Conservation (phyloP, 1,284 basidiomycete species). For the Albatrellus sp. region DNA sequence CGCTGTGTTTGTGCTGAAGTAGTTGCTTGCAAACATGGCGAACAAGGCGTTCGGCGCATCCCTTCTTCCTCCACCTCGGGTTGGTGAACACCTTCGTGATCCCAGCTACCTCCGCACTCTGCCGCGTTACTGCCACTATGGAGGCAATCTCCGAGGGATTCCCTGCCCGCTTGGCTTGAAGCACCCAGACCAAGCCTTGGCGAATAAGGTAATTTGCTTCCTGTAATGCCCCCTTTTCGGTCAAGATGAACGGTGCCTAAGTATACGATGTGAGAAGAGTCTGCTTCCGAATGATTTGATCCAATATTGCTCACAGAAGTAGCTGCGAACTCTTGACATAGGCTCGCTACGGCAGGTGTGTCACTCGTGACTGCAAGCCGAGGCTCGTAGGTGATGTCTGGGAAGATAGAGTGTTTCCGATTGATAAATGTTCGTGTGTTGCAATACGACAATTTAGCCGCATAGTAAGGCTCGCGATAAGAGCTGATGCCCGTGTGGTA, state of each 20-base stretch:
- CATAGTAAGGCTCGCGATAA: constrained; percentile 42
- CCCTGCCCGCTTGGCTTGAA: constrained; percentile 23
- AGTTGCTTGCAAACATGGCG: constrained; percentile 34
- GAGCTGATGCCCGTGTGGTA: constrained; percentile 24
- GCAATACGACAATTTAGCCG: constrained; percentile 45
- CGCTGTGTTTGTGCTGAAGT: constrained; percentile 24
- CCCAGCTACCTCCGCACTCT: constrained; percentile 35
- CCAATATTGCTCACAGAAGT: constrained; percentile 35
- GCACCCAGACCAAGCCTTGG: constrained; percentile 47
- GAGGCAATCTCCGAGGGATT: constrained; percentile 34
- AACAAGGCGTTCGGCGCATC: constrained; percentile 47
- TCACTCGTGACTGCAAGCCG: constrained; percentile 34
- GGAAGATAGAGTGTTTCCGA: constrained; percentile 14
- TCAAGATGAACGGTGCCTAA: constrained; percentile 43
- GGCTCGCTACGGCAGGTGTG: constrained; percentile 25
- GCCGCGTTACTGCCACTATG: constrained; percentile 51
- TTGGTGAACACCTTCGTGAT: constrained; percentile 59
- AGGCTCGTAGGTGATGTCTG: constrained; percentile 22
- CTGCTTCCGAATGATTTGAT: background rate
- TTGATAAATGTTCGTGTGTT: constrained; percentile 28
- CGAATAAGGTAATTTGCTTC: constrained; percentile 42
- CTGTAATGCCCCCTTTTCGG: constrained; percentile 23
- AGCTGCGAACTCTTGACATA: constrained; percentile 44
- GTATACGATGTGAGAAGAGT: background rate
- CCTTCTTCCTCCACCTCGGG: constrained; percentile 31